phyloP scores from a whole-genome alignment of 2,329 filamentous ascomycete genomes.

The Xylaria sp. region DNA sequence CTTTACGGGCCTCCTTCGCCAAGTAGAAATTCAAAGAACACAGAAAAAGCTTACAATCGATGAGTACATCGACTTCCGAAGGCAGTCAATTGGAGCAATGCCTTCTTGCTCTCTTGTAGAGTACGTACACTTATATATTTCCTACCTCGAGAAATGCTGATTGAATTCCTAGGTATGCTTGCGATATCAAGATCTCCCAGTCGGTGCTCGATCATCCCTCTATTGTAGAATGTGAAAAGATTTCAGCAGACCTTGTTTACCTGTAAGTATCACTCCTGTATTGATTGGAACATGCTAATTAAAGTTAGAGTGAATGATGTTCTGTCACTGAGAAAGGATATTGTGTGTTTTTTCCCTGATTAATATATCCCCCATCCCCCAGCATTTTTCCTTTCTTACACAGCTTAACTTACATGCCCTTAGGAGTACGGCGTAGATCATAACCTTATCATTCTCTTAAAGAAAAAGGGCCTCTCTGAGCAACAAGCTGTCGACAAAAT shows the following conservation, averaged over 20 bases:
- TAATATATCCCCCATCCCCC: no score
- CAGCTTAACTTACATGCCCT: background rate
- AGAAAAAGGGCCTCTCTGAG: slow-evolving; percentile 37
- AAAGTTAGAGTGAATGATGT: slow-evolving; percentile 39
- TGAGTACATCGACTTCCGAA: slow-evolving; percentile 41
- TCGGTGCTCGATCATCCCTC: slow-evolving; percentile 39
- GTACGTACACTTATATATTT: slow-evolving; percentile 28
- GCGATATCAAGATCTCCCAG: slow-evolving; percentile 38
- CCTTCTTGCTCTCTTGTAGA: slow-evolving; percentile 41
- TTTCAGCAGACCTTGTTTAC: slow-evolving; percentile 40
- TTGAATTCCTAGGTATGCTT: slow-evolving; percentile 2
- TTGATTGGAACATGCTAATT: background rate
- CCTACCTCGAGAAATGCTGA: background rate
- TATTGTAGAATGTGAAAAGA: slow-evolving; percentile 34
- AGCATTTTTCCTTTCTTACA: background rate
- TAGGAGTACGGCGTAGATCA: slow-evolving; percentile 37
- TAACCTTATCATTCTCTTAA: slow-evolving; percentile 41
- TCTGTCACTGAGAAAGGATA: slow-evolving; percentile 41
- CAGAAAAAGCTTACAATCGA: slow-evolving; percentile 33
- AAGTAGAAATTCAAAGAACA: slow-evolving; percentile 37
- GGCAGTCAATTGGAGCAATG: slow-evolving; percentile 40
- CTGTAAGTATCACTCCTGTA: slow-evolving; percentile 31
- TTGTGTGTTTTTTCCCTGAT: slow-evolving; percentile 36
- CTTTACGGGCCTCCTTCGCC: slow-evolving; percentile 38
- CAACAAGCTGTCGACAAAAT: slow-evolving; percentile 44